Conservation (phyloP, 495 filamentous ascomycete genomes). For the Xylaria bambusicola region DNA sequence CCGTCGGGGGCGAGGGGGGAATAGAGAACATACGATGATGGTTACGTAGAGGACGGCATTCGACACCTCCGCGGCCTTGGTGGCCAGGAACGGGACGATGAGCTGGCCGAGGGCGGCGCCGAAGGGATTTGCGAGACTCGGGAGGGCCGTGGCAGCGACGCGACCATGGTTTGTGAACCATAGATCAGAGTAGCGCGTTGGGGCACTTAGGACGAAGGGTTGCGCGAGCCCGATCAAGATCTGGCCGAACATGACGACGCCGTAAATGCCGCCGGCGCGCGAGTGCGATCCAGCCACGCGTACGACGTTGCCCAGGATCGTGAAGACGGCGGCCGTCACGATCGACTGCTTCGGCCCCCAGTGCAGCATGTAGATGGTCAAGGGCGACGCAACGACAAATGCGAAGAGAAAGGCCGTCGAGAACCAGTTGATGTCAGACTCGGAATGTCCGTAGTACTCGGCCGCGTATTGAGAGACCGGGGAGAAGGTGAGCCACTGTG, state of each 20-base stretch:
- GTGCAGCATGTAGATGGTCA: constrained; percentile 77
- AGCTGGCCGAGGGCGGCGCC: constrained; percentile 88
- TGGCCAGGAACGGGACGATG: constrained; percentile 75
- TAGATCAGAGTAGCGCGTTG: constrained; percentile 86
- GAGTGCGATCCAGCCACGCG: constrained; percentile 76
- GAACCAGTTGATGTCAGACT: constrained; percentile 88
- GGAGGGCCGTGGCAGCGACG: constrained; percentile 83
- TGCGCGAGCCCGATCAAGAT: constrained; percentile 87
- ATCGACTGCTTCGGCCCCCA: constrained; percentile 78
- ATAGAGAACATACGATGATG: constrained; percentile 67
- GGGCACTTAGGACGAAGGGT: constrained; percentile 87
- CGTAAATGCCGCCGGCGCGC: constrained; percentile 59
- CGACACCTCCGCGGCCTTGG: constrained; percentile 62
- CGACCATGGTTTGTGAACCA: constrained; percentile 90
- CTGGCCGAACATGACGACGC: constrained; percentile 90
- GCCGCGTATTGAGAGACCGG: constrained; percentile 78
- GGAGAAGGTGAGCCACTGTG: constrained; percentile 89
- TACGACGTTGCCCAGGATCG: constrained; percentile 88
- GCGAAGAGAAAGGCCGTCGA: constrained; percentile 84
- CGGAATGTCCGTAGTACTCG: constrained; percentile 70
- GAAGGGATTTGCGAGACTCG: constrained; percentile 82
- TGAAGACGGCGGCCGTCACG: constrained; percentile 67
- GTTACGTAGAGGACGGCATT: constrained; percentile 84
- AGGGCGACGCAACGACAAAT: constrained; percentile 72
- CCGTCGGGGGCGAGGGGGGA: background rate